A percentile compares a stretch with the other conserved stretches of the same genome.
Evolutionary conservation across 2,329 filamentous ascomycete species (phyloP).

Genomic region (Monosporascus sp.): DNA sequence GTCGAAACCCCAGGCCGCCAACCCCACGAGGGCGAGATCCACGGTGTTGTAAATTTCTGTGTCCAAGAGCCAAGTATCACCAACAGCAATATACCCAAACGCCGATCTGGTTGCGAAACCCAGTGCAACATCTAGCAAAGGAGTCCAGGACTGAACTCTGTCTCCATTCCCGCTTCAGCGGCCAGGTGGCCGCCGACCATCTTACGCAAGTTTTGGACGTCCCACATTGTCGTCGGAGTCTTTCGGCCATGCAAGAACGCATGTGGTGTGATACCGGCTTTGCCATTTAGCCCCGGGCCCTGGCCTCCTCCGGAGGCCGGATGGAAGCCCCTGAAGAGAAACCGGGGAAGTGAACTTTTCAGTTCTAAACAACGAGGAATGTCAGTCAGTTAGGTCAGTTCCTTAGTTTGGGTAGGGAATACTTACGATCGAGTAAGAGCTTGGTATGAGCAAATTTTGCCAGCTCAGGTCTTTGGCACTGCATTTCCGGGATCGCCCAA

Average conservation of each 20-base stretch:
- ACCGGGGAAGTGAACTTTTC: constrained; percentile 1
- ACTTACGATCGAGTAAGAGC: no score
- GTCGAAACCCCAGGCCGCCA: not conserved
- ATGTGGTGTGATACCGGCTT: constrained; percentile 1
- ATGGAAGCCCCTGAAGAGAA: constrained; percentile 8
- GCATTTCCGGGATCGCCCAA: no score
- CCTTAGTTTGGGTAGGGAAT: no score
- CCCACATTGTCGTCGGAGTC: constrained; percentile 6
- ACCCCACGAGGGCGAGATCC: not conserved
- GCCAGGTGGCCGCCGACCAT: constrained; percentile 1
- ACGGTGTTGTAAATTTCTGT: constrained; percentile 4
- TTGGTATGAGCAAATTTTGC: no score
- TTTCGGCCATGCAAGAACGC: constrained; percentile 2
- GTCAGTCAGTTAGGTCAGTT: no score
- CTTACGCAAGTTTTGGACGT: not conserved
- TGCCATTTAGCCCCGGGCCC: constrained; percentile 4
- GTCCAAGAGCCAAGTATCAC: constrained; percentile 2
- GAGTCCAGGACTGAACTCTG: constrained; percentile 9
- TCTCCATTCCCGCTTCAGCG: not conserved
- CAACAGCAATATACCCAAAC: not conserved
- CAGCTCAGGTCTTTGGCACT: no score
- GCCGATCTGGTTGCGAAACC: not conserved
- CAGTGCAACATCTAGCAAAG: not conserved
- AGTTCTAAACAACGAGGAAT: no score
- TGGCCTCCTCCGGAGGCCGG: constrained; percentile 2